Percentiles rank a stretch among this genome's conserved stretches.
phyloP scores from a whole-genome alignment of 306 rosid species.

The Potentilla sterilis region DNA sequence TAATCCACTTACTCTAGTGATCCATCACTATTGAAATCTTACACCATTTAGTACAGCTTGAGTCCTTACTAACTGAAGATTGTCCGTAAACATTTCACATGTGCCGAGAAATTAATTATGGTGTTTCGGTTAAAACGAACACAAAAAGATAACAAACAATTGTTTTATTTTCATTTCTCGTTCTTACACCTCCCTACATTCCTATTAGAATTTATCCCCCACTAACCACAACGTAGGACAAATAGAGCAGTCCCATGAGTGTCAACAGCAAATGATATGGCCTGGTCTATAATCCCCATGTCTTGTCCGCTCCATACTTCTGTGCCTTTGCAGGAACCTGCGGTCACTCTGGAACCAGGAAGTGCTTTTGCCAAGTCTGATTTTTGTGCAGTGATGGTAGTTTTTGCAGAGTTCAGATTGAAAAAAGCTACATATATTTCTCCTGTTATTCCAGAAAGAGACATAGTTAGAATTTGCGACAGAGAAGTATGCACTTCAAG shows the following conservation, averaged over 20 bases:
- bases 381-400: slow-evolving; percentile 36
- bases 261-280: slow-evolving; percentile 41
- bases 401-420: slow-evolving; percentile 51
- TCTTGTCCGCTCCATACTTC: slow-evolving; percentile 71
- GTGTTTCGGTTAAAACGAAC: no score
- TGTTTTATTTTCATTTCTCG: not conserved
- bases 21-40: not conserved
- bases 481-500: not conserved
- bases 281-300: slow-evolving; percentile 26
- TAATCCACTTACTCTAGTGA: not conserved
- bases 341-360: slow-evolving; percentile 28
- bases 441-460: slow-evolving; percentile 34
- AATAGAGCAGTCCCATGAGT: slow-evolving; percentile 64
- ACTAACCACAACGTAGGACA: slow-evolving; percentile 39
- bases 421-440: slow-evolving; percentile 71
- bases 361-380: slow-evolving; percentile 51
- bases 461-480: not conserved
- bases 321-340: slow-evolving; percentile 38
- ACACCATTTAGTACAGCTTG: not conserved
- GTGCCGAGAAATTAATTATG: no score
- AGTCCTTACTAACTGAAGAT: no score
- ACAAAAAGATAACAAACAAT: no score
- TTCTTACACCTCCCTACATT: not conserved
- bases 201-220: not conserved
- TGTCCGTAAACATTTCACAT: no score